phyloP scores from a whole-genome alignment of 768 basidiomycete genomes.

The Phanerodontia chrysosporium region DNA sequence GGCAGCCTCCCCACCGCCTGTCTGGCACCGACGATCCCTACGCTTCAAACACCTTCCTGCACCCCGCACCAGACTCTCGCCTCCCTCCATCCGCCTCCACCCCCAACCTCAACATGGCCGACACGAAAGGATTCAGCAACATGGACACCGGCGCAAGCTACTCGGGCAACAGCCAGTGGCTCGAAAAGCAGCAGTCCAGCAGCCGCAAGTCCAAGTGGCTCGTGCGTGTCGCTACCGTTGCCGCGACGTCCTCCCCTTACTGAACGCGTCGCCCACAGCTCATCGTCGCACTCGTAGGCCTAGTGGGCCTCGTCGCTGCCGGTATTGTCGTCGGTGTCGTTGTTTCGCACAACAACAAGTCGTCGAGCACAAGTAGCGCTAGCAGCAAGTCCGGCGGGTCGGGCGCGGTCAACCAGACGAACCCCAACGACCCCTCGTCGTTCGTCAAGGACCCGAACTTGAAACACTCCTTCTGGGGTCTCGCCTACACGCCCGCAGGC shows the following conservation, averaged over 20 bases:
- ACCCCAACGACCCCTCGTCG: conserved; percentile 69
- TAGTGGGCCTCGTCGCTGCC: conserved; percentile 49
- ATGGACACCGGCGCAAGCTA: conserved; percentile 22
- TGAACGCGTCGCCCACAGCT: conserved; percentile 22
- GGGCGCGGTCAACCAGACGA: conserved; percentile 30
- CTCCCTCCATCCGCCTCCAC: conserved; percentile 7
- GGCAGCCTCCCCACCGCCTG: conserved; percentile 30
- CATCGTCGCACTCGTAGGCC: conserved; percentile 40
- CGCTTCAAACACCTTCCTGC: conserved; percentile 22
- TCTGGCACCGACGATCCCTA: conserved; percentile 34
- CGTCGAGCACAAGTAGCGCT: conserved; percentile 15
- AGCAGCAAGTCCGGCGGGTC: conserved; percentile 7
- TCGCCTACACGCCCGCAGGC: conserved; percentile 82
- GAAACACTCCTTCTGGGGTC: conserved; percentile 74
- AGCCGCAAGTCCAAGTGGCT: conserved; percentile 44
- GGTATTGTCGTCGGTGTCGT: conserved; percentile 64
- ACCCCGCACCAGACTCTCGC: conserved; percentile 20
- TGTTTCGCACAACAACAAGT: conserved; percentile 48
- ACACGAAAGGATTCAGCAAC: conserved; percentile 28
- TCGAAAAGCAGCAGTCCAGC: conserved; percentile 31
- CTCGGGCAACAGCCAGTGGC: conserved; percentile 32
- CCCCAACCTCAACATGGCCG: background rate
- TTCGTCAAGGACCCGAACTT: conserved; percentile 69
- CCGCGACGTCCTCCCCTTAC: background rate
- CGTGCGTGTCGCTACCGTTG: conserved; percentile 36